Base-by-base conservation (phyloP, 441 rosid species). In the Adansonia gregorii region DNA sequence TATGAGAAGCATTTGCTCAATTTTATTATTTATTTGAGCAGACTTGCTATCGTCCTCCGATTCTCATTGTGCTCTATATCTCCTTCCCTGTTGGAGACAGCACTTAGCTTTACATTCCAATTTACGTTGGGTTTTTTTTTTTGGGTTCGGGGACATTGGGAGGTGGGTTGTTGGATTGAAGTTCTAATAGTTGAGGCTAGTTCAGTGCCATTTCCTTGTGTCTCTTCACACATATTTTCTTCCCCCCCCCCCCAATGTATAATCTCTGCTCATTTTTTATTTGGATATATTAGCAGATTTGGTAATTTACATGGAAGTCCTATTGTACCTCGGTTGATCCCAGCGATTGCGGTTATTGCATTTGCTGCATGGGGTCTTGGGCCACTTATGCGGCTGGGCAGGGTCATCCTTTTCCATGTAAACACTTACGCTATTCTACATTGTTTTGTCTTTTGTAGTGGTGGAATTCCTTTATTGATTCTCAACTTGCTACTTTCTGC, bases 351-450 rank as follows among this genome's bases (percentile, higher is more conserved):
- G 60, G 80, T 88, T 76, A 79, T 91, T 81, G 88, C 86, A 77
- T 91, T 91, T 91, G 92, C 90, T 74, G 81, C 85, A 66, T 91
- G 92, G 92, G 92, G 91, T 83, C 85, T 91, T 78, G 84, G 79
- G 73, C 95, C 93, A 54, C 89, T 91, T 72, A 59, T 88, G 65
- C 84, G 77, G 67, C 73, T 89, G 76, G 67, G 82, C 79, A 82
- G 89, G 83, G 69, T 85, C 78, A 75, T 83, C 77, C 76, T 88
- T 73, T 82, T 85, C 24, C 82, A 86, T 73, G 95, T 91, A 80
- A 72, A 73, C 48, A 67, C 76, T 78, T 79, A 8, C 73, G 4
- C 31, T 60, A 60, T 76, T 75, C 45, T 72, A 8, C 17, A 35
- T 49, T 72, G 69, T 45, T 76, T 84, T 80, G 66, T 45, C 48